These are phyloP conservation scores for Aplosporella prunicola DNA, from an alignment of 2,329 filamentous ascomycete species.

Conservation along the genomic window DNA sequence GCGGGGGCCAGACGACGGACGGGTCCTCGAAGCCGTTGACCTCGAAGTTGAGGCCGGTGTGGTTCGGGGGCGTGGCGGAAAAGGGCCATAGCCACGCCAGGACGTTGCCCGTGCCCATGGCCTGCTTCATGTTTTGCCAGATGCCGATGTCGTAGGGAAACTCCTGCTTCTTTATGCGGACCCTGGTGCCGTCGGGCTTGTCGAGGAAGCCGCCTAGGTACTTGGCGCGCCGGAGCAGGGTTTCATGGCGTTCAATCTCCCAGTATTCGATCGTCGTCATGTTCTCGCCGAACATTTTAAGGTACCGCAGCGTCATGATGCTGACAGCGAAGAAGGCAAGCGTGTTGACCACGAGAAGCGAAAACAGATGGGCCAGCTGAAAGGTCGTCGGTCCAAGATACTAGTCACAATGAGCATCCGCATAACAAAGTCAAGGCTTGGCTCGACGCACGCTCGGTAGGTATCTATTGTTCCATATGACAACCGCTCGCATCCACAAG, in stretches of 20 bases:
- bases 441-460: slow-evolving; percentile 51
- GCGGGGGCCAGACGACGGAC: slow-evolving; percentile 37
- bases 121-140: slow-evolving; percentile 62
- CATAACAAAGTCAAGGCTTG: neutral
- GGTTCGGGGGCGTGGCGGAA: slow-evolving; percentile 39
- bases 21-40: slow-evolving; percentile 65
- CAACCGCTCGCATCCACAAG: slow-evolving; percentile 48
- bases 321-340: slow-evolving; percentile 52
- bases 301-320: slow-evolving; percentile 55
- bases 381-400: slow-evolving; percentile 59
- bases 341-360: slow-evolving; percentile 49
- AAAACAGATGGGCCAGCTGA: slow-evolving; percentile 52
- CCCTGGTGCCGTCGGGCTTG: slow-evolving; percentile 45
- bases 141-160: slow-evolving; percentile 77
- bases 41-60: slow-evolving; percentile 52
- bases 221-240: slow-evolving; percentile 35
- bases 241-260: slow-evolving; percentile 46
- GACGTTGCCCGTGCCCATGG: slow-evolving; percentile 60
- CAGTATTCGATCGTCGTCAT: slow-evolving; percentile 72
- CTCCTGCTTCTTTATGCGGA: slow-evolving; percentile 55
- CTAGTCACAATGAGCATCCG: slow-evolving; percentile 20
- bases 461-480: slow-evolving; percentile 55
- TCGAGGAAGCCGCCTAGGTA: slow-evolving; percentile 47
- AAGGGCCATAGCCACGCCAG: slow-evolving; percentile 63
- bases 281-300: slow-evolving; percentile 15